Percentiles rank a stretch among this genome's conserved stretches.
These are phyloP conservation scores for Irpex lacteus DNA, from an alignment of 1,284 basidiomycete species.

Conservation along the genomic window DNA sequence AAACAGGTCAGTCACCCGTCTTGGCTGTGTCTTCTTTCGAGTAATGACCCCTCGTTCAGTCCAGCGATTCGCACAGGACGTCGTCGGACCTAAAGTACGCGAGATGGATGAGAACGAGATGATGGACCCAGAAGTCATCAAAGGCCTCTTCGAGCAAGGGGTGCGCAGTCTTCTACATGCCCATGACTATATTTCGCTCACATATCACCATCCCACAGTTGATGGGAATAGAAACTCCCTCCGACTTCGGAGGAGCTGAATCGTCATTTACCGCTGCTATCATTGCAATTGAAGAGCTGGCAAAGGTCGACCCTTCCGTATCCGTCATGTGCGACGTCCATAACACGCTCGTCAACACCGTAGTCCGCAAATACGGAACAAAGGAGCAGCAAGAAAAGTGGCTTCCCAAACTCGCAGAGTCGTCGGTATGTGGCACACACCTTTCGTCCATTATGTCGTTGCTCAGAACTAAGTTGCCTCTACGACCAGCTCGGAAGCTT, in stretches of 20 bases:
- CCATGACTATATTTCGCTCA: background rate
- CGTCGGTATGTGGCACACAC: constrained; percentile 51
- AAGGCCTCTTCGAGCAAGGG: constrained; percentile 93
- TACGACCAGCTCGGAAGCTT: constrained; percentile 84
- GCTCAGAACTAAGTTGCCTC: background rate
- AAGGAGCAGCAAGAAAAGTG: constrained; percentile 87
- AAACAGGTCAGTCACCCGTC: constrained; percentile 60
- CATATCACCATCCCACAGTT: constrained; percentile 49
- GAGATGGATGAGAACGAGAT: constrained; percentile 98
- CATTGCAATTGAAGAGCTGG: constrained; percentile 96
- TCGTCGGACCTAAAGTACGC: constrained; percentile 86
- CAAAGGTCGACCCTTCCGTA: constrained; percentile 94
- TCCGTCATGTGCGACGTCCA: constrained; percentile 98
- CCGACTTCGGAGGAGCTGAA: constrained; percentile 84
- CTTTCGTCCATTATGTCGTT: background rate
- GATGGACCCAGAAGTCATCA: constrained; percentile 90
- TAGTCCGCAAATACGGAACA: constrained; percentile 85
- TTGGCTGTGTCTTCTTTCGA: background rate
- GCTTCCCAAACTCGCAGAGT: constrained; percentile 80
- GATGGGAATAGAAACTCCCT: constrained; percentile 95
- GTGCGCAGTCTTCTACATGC: constrained; percentile 43
- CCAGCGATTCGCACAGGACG: constrained; percentile 83
- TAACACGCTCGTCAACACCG: constrained; percentile 97
- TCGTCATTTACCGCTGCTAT: constrained; percentile 95
- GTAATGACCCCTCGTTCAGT: constrained; percentile 43